phyloP scores from a whole-genome alignment of 2,329 filamentous ascomycete species.

The Biscogniauxia marginata region DNA sequence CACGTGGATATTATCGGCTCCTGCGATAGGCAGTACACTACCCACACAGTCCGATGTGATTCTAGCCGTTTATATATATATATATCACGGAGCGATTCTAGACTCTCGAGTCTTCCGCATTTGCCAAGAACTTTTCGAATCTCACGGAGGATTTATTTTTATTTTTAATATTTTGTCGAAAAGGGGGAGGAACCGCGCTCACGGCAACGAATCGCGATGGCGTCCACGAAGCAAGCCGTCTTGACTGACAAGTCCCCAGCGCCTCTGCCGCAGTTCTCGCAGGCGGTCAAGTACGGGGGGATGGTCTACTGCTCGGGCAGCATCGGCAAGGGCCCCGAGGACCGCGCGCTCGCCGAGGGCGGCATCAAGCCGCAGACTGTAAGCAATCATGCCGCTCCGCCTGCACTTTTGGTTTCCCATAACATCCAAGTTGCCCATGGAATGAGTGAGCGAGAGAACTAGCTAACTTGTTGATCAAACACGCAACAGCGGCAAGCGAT shows the following conservation, averaged over 20 bases:
- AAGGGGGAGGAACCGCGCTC: no score
- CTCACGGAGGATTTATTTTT: no score
- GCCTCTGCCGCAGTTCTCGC: constrained; percentile 56
- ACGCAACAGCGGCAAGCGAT: constrained; percentile 56
- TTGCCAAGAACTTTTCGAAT: no score
- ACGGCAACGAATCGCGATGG: constrained; percentile 13
- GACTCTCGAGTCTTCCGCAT: not conserved
- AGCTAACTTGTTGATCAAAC: constrained; percentile 1
- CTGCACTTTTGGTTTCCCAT: no score
- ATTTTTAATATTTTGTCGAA: no score
- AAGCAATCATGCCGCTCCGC: constrained; percentile 23
- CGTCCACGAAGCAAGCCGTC: constrained; percentile 29
- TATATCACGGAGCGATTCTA: not conserved
- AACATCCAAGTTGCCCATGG: not conserved
- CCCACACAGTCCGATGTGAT: not conserved
- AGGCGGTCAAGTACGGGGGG: constrained; percentile 61
- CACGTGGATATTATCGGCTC: not conserved
- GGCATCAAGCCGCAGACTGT: constrained; percentile 54
- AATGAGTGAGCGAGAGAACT: constrained; percentile 4
- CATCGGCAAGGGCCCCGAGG: constrained; percentile 57
- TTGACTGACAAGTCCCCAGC: constrained; percentile 48
- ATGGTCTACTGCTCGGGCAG: constrained; percentile 71
- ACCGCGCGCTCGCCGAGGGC: constrained; percentile 54
- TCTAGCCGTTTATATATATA: not conserved
- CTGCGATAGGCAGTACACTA: not conserved